Conservation (phyloP, 305 asterid species). For the Andrographis paniculata region DNA sequence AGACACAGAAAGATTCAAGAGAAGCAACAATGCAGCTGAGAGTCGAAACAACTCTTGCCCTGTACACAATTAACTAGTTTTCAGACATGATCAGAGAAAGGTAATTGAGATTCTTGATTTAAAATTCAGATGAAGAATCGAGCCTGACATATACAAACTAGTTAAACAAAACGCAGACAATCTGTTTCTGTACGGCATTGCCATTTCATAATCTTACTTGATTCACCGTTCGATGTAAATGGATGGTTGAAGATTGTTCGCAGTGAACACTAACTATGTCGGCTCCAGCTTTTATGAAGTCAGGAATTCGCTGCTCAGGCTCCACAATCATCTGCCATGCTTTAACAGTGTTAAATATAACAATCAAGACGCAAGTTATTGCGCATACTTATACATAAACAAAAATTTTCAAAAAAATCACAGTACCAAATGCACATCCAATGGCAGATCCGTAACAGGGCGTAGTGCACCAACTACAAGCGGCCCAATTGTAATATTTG, state of each 20-base stretch:
- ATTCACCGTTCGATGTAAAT: conserved; percentile 87
- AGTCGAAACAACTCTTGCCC: too few relatives aligned
- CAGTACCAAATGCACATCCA: conserved; percentile 97
- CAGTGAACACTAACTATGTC: conserved; percentile 96
- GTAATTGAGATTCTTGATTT: not conserved
- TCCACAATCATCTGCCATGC: conserved; percentile 95
- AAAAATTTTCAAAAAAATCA: conserved; percentile 13
- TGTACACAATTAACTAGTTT: not conserved
- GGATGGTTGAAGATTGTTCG: conserved; percentile 95
- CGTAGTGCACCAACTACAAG: conserved; percentile 88
- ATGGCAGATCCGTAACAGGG: conserved; percentile 93
- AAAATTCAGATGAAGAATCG: conserved; percentile 1
- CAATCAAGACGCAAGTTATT: conserved; percentile 12
- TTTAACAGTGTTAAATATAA: conserved; percentile 29
- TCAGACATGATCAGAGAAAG: not conserved
- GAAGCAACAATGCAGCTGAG: too few relatives aligned
- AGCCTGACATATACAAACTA: conserved; percentile 11
- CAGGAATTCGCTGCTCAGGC: conserved; percentile 95
- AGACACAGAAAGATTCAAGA: too few relatives aligned
- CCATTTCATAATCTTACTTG: conserved; percentile 46
- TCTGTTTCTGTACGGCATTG: conserved; percentile 11
- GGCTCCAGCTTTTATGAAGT: conserved; percentile 98
- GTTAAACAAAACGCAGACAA: conserved; percentile 12
- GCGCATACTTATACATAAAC: conserved; percentile 5
- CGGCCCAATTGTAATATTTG: conserved; percentile 98